Evolutionary conservation across 306 rosid species (phyloP), one percentile per base, ranked within the genome.

Genomic region (Rosa persica): DNA sequence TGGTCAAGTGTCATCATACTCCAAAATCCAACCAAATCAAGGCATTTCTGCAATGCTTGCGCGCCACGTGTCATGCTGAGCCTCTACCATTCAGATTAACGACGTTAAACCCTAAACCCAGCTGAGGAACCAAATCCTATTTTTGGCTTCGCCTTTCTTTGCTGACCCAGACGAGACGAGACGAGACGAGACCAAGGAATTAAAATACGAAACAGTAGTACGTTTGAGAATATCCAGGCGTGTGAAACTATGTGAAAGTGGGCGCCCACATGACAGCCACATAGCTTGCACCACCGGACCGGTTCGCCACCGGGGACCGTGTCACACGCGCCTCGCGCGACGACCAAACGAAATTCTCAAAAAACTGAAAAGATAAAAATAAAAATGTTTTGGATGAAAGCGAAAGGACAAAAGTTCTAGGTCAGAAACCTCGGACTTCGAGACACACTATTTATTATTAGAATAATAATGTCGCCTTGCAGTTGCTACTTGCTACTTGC

Each of bases 361-460:
- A 44, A 72, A 17, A 27, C 11, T 6, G 12, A n/a, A 2, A 34
- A 66, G 12, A 34, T 12, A 19, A 30, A 13, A n/a, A 8, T 2
- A 15, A 55, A 13, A 67, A 20, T 17, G 5, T 39, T 11, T 73
- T 11, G 66, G 76, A 67, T 44, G 70, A 34, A 67, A 68, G 46
- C 19, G 73, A 66, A 73, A 62, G 3, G 52, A n/a, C 51, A 23
- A 22, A 22, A 79, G 48, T 13, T 27, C 27, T 23, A 5, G 13
- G 25, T 48, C 12, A 20, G 46, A 36, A 81, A 85, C 86, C 81
- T 88, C 83, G 84, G 91, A 82, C 76, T 75, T 44, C 84, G 90
- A 75, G 90, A 81, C 48, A 4, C 1, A 2, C 12, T 54, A 25
- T 20, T 64, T 34, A 17, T 66, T 8, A 3, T 36, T 36, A 12